phyloP scores from a whole-genome alignment of 345 rosid genomes.

The Balakata baccata region DNA sequence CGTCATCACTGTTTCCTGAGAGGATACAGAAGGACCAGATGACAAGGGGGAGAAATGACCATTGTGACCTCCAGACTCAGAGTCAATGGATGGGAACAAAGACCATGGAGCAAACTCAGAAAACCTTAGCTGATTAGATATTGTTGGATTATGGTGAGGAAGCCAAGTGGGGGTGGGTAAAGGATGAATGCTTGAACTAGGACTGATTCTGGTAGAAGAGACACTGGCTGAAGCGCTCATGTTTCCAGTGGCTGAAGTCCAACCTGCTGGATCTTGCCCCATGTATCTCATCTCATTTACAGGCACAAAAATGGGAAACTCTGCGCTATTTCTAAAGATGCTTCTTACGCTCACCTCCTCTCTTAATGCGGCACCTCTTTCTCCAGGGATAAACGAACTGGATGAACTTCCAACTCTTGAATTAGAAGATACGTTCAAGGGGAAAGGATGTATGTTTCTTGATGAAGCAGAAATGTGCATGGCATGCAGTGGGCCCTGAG shows the following conservation, averaged over 20 bases:
- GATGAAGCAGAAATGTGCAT: slow-evolving; percentile 45
- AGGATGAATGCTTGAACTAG: slow-evolving; percentile 49
- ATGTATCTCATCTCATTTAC: slow-evolving; percentile 48
- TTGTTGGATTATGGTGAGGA: slow-evolving; percentile 37
- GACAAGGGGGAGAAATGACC: slow-evolving; percentile 48
- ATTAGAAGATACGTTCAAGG: slow-evolving; percentile 50
- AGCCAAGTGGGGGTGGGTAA: slow-evolving; percentile 50
- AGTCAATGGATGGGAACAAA: slow-evolving; percentile 55
- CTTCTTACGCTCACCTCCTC: slow-evolving; percentile 50
- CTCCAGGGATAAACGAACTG: slow-evolving; percentile 39
- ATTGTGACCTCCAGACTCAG: slow-evolving; percentile 54
- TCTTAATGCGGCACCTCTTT: slow-evolving; percentile 40
- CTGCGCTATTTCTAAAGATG: slow-evolving; percentile 47
- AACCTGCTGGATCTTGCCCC: slow-evolving; percentile 57
- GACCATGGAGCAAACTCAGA: slow-evolving; percentile 69
- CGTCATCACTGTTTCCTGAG: slow-evolving; percentile 46
- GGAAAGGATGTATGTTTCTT: slow-evolving; percentile 47
- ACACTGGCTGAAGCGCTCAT: slow-evolving; percentile 36
- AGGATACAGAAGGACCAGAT: slow-evolving; percentile 53
- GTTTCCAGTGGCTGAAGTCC: slow-evolving; percentile 59
- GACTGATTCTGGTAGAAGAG: slow-evolving; percentile 45
- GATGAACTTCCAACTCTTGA: slow-evolving; percentile 49
- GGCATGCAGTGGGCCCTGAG: slow-evolving; percentile 44
- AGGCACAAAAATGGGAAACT: slow-evolving; percentile 52
- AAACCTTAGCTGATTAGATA: slow-evolving; percentile 44